Evolutionary conservation across 257 asterid genomes (phyloP).

Genomic region (Penstemon davidsonii): DNA sequence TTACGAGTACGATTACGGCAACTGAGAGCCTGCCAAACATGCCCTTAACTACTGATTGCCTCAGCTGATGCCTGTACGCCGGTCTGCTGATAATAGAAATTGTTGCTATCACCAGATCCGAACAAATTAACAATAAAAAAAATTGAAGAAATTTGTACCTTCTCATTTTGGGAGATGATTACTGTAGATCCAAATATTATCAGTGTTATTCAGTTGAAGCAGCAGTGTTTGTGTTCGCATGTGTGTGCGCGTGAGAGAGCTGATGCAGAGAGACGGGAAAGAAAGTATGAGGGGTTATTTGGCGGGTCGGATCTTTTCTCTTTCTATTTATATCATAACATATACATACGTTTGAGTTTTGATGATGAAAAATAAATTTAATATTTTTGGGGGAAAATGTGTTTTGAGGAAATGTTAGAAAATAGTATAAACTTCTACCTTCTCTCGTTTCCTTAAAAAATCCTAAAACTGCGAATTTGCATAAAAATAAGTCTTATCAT

Average conservation of each 20-base stretch:
- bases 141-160: conserved; percentile 36
- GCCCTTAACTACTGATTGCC: conserved; percentile 71
- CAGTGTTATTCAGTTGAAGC: conserved; percentile 12
- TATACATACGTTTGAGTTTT: no score
- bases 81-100: conserved; percentile 39
- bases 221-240: background rate
- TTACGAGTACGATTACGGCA: conserved; percentile 66
- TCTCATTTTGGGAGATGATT: conserved; percentile 39
- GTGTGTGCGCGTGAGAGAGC: background rate
- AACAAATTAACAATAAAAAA: conserved; percentile 14
- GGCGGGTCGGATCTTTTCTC: background rate
- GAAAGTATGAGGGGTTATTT: background rate
- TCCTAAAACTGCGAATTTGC: no score
- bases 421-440: no score
- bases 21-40: conserved; percentile 71
- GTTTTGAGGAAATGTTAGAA: no score
- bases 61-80: conserved; percentile 65
- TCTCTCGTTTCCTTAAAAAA: no score
- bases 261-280: background rate
- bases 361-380: no score
- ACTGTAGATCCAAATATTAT: conserved; percentile 20
- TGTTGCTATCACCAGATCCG: conserved; percentile 37
- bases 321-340: no score
- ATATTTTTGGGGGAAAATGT: no score
- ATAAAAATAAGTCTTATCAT: no score